These are phyloP conservation scores for Hirsutella minnesotensis DNA, from an alignment of 2,329 filamentous ascomycete genomes.

Conservation along the genomic window DNA sequence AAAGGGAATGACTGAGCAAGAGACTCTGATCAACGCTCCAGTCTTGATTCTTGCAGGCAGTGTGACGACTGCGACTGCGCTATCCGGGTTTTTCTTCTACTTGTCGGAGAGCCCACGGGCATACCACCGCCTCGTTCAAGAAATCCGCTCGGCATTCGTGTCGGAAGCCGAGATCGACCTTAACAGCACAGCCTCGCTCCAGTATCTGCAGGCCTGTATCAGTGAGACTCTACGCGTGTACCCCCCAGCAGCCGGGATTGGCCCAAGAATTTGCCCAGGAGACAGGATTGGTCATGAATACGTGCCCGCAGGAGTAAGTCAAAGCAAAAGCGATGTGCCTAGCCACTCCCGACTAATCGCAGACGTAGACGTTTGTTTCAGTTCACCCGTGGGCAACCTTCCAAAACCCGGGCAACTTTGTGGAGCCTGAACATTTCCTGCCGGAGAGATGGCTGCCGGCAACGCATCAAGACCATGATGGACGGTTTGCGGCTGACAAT, in stretches of 20 bases:
- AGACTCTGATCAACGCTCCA: slow-evolving; percentile 17
- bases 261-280: slow-evolving; percentile 17
- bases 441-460: slow-evolving; percentile 32
- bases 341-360: not conserved
- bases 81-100: slow-evolving; percentile 17
- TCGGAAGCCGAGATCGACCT: slow-evolving; percentile 24
- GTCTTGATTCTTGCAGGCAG: slow-evolving; percentile 17
- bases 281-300: slow-evolving; percentile 17
- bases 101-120: slow-evolving; percentile 17
- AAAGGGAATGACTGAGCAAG: slow-evolving; percentile 17
- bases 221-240: slow-evolving; percentile 30
- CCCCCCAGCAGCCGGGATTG: slow-evolving; percentile 18
- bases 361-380: slow-evolving; percentile 24
- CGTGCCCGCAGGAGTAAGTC: slow-evolving; percentile 22
- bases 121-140: slow-evolving; percentile 19
- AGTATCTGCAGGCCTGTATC: slow-evolving; percentile 26
- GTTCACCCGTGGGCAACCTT: slow-evolving; percentile 32
- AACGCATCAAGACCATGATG: slow-evolving; percentile 17
- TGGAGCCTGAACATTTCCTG: slow-evolving; percentile 28
- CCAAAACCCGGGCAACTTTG: slow-evolving; percentile 30
- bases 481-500: slow-evolving; percentile 25
- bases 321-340: not conserved
- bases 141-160: slow-evolving; percentile 21
- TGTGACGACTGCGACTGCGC: slow-evolving; percentile 20
- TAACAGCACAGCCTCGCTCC: slow-evolving; percentile 13